A percentile compares a stretch with the other conserved stretches of the same genome.
Conservation (phyloP, 2,329 filamentous ascomycete species). For the Colletotrichum ledebouriae region DNA sequence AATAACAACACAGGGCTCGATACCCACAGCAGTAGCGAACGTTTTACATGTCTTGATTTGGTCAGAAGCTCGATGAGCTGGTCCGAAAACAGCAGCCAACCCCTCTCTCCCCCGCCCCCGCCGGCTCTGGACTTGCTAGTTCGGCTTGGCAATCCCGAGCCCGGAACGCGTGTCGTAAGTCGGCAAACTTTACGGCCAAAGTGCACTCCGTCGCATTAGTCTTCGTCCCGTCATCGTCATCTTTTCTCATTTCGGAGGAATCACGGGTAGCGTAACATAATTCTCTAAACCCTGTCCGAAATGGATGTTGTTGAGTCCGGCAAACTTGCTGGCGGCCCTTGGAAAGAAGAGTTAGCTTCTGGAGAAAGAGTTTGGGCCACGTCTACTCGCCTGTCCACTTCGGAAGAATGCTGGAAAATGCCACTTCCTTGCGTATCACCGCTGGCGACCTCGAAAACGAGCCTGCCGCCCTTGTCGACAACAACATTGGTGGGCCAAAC, state of each 20-base stretch:
- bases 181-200: constrained; percentile 7
- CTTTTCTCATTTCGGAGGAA: constrained; percentile 51
- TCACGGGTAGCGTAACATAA: constrained; percentile 66
- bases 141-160: constrained; percentile 17
- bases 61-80: neutral
- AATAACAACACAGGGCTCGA: neutral
- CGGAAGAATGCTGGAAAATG: constrained; percentile 66
- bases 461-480: constrained; percentile 58
- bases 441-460: constrained; percentile 68
- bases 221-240: no score
- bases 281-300: constrained; percentile 64
- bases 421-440: constrained; percentile 72
- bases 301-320: constrained; percentile 65
- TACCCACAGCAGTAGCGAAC: neutral
- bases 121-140: constrained; percentile 21
- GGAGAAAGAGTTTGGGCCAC: constrained; percentile 45
- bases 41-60: constrained; percentile 12
- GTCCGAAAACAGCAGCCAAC: neutral
- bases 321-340: constrained; percentile 56
- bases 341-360: constrained; percentile 60
- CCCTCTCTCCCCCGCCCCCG: constrained; percentile 11
- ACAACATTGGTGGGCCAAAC: constrained; percentile 75
- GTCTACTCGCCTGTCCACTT: constrained; percentile 59
- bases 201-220: no score
- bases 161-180: neutral